Evolutionary conservation across 2,329 filamentous ascomycete species (phyloP).

Genomic region (Sarocladium kiliense): DNA sequence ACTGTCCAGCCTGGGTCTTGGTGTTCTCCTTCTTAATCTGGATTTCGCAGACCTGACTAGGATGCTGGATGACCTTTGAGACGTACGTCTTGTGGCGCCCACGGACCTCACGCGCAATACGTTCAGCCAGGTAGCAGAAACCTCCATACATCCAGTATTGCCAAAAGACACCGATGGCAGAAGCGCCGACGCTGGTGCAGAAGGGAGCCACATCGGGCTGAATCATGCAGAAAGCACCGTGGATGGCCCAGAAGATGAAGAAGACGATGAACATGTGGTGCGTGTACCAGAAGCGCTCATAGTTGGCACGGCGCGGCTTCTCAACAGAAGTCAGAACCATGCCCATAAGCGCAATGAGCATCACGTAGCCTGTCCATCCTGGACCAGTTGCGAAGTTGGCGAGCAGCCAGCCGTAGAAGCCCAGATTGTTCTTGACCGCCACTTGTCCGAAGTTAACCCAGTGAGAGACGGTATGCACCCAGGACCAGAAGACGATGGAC

Average conservation of each 20-base stretch:
- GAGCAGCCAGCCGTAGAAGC: constrained; percentile 71
- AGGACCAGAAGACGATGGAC: constrained; percentile 85
- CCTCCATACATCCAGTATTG: constrained; percentile 86
- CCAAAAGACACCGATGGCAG: constrained; percentile 75
- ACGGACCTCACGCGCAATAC: constrained; percentile 71
- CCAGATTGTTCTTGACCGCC: constrained; percentile 67
- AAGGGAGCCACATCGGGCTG: constrained; percentile 77
- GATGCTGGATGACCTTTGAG: constrained; percentile 84
- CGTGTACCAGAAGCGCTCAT: constrained; percentile 86
- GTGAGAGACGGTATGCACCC: constrained; percentile 80
- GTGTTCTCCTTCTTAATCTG: constrained; percentile 89
- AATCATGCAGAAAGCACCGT: constrained; percentile 88
- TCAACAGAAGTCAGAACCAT: constrained; percentile 76
- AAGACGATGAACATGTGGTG: constrained; percentile 85
- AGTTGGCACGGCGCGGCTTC: constrained; percentile 73
- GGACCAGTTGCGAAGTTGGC: constrained; percentile 76
- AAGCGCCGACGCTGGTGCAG: constrained; percentile 62
- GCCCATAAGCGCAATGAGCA: constrained; percentile 72
- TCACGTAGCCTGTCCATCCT: constrained; percentile 82
- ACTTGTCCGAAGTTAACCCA: constrained; percentile 83
- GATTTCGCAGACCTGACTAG: constrained; percentile 83
- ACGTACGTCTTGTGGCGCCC: constrained; percentile 81
- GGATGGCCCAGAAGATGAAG: constrained; percentile 88
- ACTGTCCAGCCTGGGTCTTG: constrained; percentile 75
- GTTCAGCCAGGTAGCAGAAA: constrained; percentile 74